Evolutionary conservation across 306 rosid genomes (phyloP), one percentile per base, ranked within the genome.

Genomic region (Mucuna pruriens): DNA sequence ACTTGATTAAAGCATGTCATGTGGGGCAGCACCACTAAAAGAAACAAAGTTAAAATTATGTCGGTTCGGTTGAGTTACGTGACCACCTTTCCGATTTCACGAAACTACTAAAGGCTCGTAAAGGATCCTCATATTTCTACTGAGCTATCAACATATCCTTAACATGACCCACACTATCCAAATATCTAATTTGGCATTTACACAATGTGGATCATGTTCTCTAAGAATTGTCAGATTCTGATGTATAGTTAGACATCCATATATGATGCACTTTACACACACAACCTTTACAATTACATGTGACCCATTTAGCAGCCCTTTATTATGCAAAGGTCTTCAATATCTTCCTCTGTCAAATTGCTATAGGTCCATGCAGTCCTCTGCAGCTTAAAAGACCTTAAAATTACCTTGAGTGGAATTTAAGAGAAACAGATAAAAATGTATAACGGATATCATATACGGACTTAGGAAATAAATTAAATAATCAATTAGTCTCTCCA

Each of bases 151-250:
- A 9, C 54, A 31, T 58, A 46, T 22, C 44, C 62, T 72, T 23
- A 61, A 48, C 74, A 38, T 40, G 69, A 42, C 55, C 80, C 75
- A 64, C 57, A 64, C 38, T 25, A n/a, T 16, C 73, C 57, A 38
- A 51, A 38, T 49, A 40, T 52, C 69, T 29, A n/a, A 65, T 74
- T 65, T 73, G 75, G 58, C 60, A 63, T 72, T 61, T 38, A 25
- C 15, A 44, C 60, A 38, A 49, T 62, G 42, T 62, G 23, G 69
- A 62, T 31, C 69, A 62, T 62, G 42, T 62, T 31, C 74, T 72
- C 25, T 4, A 51, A 4, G 5, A 39, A 52, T 68, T 62, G 69
- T 62, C 69, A 62, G 69, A 62, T 7, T 31, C 2, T 62, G 40
- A 62, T 62, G 69, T 62, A 62, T 62, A 1, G 22, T 16, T 31